A percentile compares a stretch with the other conserved stretches of the same genome.
phyloP scores from a whole-genome alignment of 192 early-diverging fungal genomes.

The Radiomyces spectabilis region DNA sequence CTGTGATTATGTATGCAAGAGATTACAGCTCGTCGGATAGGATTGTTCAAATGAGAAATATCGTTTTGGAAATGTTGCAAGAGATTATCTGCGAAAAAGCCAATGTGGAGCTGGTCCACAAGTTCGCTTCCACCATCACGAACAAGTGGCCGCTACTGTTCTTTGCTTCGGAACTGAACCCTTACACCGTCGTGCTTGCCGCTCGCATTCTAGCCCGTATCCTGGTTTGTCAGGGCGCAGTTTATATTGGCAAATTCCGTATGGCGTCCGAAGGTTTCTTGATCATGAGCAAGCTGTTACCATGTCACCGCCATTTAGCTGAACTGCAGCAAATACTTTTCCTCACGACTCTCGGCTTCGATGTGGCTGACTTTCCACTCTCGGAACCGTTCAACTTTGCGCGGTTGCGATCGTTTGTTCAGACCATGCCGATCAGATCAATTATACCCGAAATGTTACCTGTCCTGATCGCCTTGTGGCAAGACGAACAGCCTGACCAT shows the following conservation, averaged over 20 bases:
- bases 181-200: slow-evolving; percentile 46
- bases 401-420: slow-evolving; percentile 34
- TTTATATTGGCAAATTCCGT: slow-evolving; percentile 44
- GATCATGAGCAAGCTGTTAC: slow-evolving; percentile 47
- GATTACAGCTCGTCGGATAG: neutral
- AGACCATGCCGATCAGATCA: slow-evolving; percentile 16
- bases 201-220: slow-evolving; percentile 44
- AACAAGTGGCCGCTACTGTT: slow-evolving; percentile 61
- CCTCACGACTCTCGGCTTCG: slow-evolving; percentile 45
- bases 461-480: slow-evolving; percentile 35
- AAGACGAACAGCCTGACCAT: no score
- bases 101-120: slow-evolving; percentile 34
- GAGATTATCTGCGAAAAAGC: slow-evolving; percentile 48
- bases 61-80: slow-evolving; percentile 57
- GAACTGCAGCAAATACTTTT: slow-evolving; percentile 49
- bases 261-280: slow-evolving; percentile 44
- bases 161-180: slow-evolving; percentile 43
- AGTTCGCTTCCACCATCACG: slow-evolving; percentile 48
- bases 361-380: slow-evolving; percentile 44
- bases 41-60: slow-evolving; percentile 21
- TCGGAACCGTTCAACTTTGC: slow-evolving; percentile 39
- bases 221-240: slow-evolving; percentile 34
- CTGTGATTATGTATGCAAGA: slow-evolving; percentile 8
- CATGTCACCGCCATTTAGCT: slow-evolving; percentile 47
- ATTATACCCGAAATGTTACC: slow-evolving; percentile 40